Conservation (phyloP, 257 asterid genomes). For the Nemophila menziesii region DNA sequence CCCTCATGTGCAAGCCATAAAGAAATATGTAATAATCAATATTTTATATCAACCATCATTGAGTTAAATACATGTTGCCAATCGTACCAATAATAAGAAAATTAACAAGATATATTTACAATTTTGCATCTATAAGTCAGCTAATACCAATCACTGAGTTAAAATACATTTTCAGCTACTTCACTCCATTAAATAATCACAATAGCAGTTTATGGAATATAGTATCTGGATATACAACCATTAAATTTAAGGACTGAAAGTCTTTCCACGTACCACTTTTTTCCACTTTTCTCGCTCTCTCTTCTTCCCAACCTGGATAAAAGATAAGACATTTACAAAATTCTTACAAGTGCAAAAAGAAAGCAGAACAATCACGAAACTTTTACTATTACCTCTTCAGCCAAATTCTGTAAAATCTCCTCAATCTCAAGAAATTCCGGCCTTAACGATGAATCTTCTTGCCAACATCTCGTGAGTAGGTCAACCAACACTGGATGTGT, state of each 20-base stretch:
- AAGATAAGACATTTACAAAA: background rate
- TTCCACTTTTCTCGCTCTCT: conserved; percentile 16
- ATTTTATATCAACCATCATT: no score
- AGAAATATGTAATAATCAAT: no score
- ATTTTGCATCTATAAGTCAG: no score
- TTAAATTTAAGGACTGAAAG: conserved; percentile 13
- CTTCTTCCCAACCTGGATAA: conserved; percentile 39
- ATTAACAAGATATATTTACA: no score
- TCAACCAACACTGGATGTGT: conserved; percentile 52
- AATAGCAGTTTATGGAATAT: background rate
- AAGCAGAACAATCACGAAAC: background rate
- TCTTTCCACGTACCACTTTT: conserved; percentile 38
- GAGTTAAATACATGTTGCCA: no score
- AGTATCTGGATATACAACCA: background rate
- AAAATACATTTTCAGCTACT: no score
- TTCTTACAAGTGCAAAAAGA: background rate
- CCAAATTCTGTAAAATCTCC: conserved; percentile 36
- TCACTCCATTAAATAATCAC: no score
- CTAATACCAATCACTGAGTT: no score
- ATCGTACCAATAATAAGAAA: no score
- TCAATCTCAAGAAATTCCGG: conserved; percentile 75
- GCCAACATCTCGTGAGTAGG: conserved; percentile 69
- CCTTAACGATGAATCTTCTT: conserved; percentile 54
- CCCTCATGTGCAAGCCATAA: no score
- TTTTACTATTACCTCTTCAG: conserved; percentile 35